A percentile compares a stretch with the other conserved stretches of the same genome.
These are phyloP conservation scores for Usnea hakonensis DNA, from an alignment of 495 filamentous ascomycete genomes.

Conservation along the genomic window DNA sequence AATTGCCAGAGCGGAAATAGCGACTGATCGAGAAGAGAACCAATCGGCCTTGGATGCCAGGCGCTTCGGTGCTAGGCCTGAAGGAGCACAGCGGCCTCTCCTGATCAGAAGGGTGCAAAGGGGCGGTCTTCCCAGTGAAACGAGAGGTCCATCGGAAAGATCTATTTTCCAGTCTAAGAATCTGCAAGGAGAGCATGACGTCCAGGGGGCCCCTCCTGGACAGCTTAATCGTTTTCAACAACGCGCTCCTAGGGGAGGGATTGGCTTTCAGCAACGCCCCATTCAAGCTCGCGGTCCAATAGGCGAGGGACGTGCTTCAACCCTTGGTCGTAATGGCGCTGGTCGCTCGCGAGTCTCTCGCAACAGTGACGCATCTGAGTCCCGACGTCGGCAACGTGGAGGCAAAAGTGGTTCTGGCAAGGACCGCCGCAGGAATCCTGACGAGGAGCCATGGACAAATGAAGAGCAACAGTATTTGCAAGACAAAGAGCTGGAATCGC, in stretches of 20 bases:
- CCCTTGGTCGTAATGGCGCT: not conserved
- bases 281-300: not conserved
- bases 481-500: slow-evolving; percentile 2
- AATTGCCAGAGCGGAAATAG: not conserved
- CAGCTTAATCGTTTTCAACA: not conserved
- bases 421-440: not conserved
- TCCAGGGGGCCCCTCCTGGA: not conserved
- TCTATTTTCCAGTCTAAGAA: not conserved
- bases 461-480: slow-evolving; percentile 13
- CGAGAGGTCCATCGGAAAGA: not conserved
- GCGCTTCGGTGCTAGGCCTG: slow-evolving; percentile 3
- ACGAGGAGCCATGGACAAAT: not conserved
- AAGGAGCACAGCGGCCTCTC: not conserved
- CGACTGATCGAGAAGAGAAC: not conserved
- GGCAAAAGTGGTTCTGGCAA: not conserved
- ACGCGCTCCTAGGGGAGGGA: not conserved
- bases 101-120: not conserved
- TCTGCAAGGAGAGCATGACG: no score
- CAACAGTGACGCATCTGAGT: not conserved
- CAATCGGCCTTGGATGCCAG: slow-evolving; percentile 3
- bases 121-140: not conserved
- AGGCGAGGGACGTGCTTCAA: not conserved
- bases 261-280: not conserved
- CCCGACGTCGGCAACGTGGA: not conserved
- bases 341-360: not conserved